phyloP scores from a whole-genome alignment of 176 grass and related monocot genomes.

The Metroxylon sagu region DNA sequence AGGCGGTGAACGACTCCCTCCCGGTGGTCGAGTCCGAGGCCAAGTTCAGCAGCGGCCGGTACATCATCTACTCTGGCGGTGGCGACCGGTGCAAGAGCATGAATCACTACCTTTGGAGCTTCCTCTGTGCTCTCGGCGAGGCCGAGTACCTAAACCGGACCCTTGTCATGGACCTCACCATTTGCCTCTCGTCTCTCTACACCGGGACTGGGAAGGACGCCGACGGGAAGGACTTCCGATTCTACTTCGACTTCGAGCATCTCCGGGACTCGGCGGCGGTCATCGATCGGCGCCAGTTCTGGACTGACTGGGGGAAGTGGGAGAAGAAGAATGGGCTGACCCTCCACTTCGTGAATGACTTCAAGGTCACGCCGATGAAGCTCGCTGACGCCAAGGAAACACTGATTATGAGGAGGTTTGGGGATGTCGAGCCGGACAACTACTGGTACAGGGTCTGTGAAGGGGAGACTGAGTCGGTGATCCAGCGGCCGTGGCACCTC shows the following conservation, averaged over 20 bases:
- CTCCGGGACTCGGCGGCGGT: slow-evolving; percentile 10
- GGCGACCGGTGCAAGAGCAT: slow-evolving; percentile 21
- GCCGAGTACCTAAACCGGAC: slow-evolving; percentile 14
- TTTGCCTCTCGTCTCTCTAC: slow-evolving; percentile 19
- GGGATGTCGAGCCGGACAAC: slow-evolving; percentile 18
- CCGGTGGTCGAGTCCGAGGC: slow-evolving; percentile 13
- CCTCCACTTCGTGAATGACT: slow-evolving; percentile 2
- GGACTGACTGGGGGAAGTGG: slow-evolving; percentile 18
- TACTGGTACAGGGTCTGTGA: slow-evolving; percentile 20
- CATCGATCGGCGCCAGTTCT: slow-evolving; percentile 16
- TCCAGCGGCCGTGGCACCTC: slow-evolving; percentile 20
- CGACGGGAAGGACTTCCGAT: slow-evolving; percentile 12
- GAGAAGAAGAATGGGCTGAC: slow-evolving; percentile 13
- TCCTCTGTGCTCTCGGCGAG: slow-evolving; percentile 18
- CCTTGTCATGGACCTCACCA: slow-evolving; percentile 16
- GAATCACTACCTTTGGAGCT: slow-evolving; percentile 18
- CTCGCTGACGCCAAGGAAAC: slow-evolving; percentile 12
- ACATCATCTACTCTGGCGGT: slow-evolving; percentile 8
- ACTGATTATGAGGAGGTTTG: slow-evolving; percentile 15
- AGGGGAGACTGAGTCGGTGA: slow-evolving; percentile 15
- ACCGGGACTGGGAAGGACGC: slow-evolving; percentile 5
- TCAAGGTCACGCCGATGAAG: slow-evolving; percentile 18
- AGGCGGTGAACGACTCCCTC: slow-evolving; percentile 12
- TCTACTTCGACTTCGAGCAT: slow-evolving; percentile 19
- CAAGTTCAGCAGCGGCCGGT: slow-evolving; percentile 8